Conservation (phyloP, 352 stramenopile species). For the Peronosclerospora sorghi region DNA sequence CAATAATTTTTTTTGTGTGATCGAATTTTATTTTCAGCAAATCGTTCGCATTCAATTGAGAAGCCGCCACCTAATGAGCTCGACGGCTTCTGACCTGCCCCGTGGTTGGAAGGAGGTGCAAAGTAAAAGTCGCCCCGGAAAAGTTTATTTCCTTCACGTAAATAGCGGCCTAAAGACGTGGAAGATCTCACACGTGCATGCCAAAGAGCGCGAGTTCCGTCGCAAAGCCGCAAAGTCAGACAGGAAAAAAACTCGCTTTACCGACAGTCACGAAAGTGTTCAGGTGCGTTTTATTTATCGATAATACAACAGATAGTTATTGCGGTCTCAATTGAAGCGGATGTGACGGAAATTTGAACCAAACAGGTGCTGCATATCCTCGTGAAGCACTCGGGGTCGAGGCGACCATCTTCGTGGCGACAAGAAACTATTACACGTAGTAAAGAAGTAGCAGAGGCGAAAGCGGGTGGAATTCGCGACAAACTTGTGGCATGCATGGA, state of each 20-base stretch:
- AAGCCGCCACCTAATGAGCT: constrained; percentile 29
- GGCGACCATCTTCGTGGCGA: constrained; percentile 78
- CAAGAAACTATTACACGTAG: constrained; percentile 81
- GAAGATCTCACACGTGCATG: constrained; percentile 76
- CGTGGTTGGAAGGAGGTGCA: constrained; percentile 80
- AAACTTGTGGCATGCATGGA: constrained; percentile 66
- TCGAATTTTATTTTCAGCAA: too few species aligned
- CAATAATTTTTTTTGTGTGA: too few species aligned
- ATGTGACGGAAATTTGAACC: not conserved
- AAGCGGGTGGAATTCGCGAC: constrained; percentile 69
- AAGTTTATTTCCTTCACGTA: constrained; percentile 78
- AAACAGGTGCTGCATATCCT: constrained; percentile 74
- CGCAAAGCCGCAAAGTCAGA: constrained; percentile 31
- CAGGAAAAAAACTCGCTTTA: constrained; percentile 16
- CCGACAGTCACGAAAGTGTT: constrained; percentile 28
- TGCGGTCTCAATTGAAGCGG: not conserved
- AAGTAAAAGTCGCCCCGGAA: constrained; percentile 79
- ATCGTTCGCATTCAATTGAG: too few species aligned
- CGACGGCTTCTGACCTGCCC: constrained; percentile 52
- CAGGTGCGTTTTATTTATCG: constrained; percentile 17
- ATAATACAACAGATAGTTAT: not conserved
- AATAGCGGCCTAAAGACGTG: constrained; percentile 83
- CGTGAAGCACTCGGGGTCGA: constrained; percentile 78
- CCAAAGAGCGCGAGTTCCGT: constrained; percentile 68
- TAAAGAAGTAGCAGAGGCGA: constrained; percentile 74